Conservation (phyloP, 257 asterid genomes). For the Buddleja alternifolia region DNA sequence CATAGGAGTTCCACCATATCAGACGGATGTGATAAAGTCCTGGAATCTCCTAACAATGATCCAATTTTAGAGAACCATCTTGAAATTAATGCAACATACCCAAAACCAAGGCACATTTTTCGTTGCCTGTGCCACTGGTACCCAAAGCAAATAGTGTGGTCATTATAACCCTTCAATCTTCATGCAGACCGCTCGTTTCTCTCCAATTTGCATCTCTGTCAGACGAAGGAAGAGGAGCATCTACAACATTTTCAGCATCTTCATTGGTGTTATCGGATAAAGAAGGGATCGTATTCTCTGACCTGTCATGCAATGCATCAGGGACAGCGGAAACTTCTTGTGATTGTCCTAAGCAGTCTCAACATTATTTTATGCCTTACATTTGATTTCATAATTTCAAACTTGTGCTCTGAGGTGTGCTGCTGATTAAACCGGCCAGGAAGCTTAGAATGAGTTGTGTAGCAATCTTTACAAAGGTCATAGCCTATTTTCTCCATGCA, state of each 20-base stretch:
- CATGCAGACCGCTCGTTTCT: slow-evolving; percentile 18
- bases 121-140: background rate
- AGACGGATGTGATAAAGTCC: no score
- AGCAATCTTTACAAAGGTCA: slow-evolving; percentile 58
- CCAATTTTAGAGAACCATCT: background rate
- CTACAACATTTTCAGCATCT: slow-evolving; percentile 23
- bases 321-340: slow-evolving; percentile 34
- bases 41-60: no score
- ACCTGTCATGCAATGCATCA: slow-evolving; percentile 18
- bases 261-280: slow-evolving; percentile 14
- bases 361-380: slow-evolving; percentile 32
- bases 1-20: no score
- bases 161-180: slow-evolving; percentile 4
- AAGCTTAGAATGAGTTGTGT: slow-evolving; percentile 43
- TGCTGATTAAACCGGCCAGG: slow-evolving; percentile 69
- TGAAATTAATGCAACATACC: background rate
- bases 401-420: slow-evolving; percentile 61
- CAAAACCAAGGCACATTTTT: background rate
- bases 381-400: slow-evolving; percentile 40
- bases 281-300: slow-evolving; percentile 13
- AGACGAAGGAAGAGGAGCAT: slow-evolving; percentile 21
- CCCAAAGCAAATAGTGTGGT: background rate
- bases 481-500: slow-evolving; percentile 47
- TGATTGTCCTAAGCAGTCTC: slow-evolving; percentile 36
- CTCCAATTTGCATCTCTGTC: slow-evolving; percentile 21